phyloP scores from a whole-genome alignment of 2,329 filamentous ascomycete species.

The Talaromyces islandicus region DNA sequence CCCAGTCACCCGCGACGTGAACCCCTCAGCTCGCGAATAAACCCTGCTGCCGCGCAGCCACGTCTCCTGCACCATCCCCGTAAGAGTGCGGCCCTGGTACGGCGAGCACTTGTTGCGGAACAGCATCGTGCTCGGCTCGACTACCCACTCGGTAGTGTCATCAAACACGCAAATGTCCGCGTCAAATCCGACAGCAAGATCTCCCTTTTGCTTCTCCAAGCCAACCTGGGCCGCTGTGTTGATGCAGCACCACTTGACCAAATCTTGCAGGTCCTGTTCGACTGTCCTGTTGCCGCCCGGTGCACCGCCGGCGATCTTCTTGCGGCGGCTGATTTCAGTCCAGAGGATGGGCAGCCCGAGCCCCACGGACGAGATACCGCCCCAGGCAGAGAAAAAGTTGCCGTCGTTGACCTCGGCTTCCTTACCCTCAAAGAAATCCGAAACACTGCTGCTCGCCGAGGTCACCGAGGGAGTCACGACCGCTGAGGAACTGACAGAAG shows the following conservation, averaged over 20 bases:
- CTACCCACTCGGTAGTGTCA: slow-evolving; percentile 69
- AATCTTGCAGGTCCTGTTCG: slow-evolving; percentile 61
- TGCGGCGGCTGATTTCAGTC: slow-evolving; percentile 64
- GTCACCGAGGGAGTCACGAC: slow-evolving; percentile 5
- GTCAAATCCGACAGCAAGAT: slow-evolving; percentile 72
- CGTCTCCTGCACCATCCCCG: slow-evolving; percentile 74
- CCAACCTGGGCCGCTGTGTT: slow-evolving; percentile 89
- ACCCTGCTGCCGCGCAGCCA: slow-evolving; percentile 74
- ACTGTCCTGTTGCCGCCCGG: slow-evolving; percentile 27
- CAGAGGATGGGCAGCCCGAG: slow-evolving; percentile 86
- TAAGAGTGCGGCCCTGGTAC: slow-evolving; percentile 75
- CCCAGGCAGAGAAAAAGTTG: slow-evolving; percentile 95
- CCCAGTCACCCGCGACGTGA: slow-evolving; percentile 31
- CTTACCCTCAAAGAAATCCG: slow-evolving; percentile 21
- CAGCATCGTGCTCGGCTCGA: slow-evolving; percentile 73
- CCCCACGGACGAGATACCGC: slow-evolving; percentile 89
- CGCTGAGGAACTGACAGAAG: slow-evolving; percentile 11
- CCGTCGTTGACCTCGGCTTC: slow-evolving; percentile 46
- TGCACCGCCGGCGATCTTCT: slow-evolving; percentile 34
- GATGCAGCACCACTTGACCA: slow-evolving; percentile 77
- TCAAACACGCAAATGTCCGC: slow-evolving; percentile 92
- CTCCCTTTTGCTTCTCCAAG: slow-evolving; percentile 73
- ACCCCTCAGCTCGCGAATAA: slow-evolving; percentile 59
- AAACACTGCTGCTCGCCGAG: slow-evolving; percentile 10
- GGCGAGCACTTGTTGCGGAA: slow-evolving; percentile 92